phyloP scores from a whole-genome alignment of 73 alveolate species.

The Stentor coeruleus region DNA sequence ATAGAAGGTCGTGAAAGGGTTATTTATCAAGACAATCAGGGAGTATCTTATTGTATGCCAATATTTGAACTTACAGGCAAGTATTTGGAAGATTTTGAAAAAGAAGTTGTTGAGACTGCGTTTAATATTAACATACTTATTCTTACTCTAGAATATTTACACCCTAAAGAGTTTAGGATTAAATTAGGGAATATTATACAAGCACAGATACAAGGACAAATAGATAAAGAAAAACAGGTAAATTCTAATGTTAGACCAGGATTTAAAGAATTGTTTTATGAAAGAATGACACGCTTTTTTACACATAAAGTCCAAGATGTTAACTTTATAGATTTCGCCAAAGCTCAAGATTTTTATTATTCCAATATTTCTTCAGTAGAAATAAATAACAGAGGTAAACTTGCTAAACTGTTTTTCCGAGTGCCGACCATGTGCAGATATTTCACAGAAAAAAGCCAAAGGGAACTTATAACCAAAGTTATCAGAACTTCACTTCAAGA shows the following conservation, averaged over 20 bases:
- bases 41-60: neutral
- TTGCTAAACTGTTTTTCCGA: slow-evolving; percentile 20
- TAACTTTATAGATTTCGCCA: neutral
- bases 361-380: slow-evolving; percentile 12
- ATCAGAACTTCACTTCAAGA: slow-evolving; percentile 1
- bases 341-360: neutral
- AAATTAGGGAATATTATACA: neutral
- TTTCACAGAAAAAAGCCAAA: neutral
- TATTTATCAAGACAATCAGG: slow-evolving; percentile 8
- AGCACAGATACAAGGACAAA: too few species aligned
- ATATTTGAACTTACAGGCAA: slow-evolving; percentile 1
- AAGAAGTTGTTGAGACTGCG: slow-evolving; percentile 1
- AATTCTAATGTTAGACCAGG: neutral
- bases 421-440: slow-evolving; percentile 18
- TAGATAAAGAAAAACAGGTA: neutral
- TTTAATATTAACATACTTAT: neutral
- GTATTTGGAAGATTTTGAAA: neutral
- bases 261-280: neutral
- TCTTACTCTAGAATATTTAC: neutral
- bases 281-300: neutral
- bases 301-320: neutral
- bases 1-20: neutral
- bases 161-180: neutral
- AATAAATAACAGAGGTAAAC: neutral
- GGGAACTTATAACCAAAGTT: neutral